Base-by-base conservation (phyloP, 2,329 filamentous ascomycete genomes). In the Trichoderma sp. region DNA sequence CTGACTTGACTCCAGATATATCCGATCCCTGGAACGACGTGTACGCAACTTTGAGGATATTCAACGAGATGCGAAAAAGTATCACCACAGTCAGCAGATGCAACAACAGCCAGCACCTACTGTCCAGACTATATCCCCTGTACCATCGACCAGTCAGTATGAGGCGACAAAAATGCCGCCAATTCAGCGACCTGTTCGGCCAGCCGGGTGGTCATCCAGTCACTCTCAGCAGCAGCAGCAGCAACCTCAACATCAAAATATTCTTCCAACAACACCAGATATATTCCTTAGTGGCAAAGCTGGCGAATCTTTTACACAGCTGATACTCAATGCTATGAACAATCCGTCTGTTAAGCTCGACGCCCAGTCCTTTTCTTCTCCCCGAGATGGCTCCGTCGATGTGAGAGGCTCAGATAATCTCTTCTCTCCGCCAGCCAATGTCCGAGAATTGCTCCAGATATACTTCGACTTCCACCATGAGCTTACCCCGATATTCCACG, bases 251-350 rank as follows among this genome's bases (percentile, higher is more conserved):
- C 66, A 71, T 60, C 67, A 71, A 16, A 63, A 50, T 21, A 24
- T 72, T 12, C 69, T 72, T 4, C 69, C 69, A 18, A 72, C 69
- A 21, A 64, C 69, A 24, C 69, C 69, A 1, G 69, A 72, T 24
- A 72, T 72, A n/a, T 72, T 72, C 8, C 69, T 72, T 59, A 72
- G 27, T 29, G 69, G 69, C 12, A 72, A 72, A 35, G 69, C 69
- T 50, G 69, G 69, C 16, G 69, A 72, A 9, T 63, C 69, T 21
- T 72, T 72, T 9, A 72, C 69, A 1, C 69, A 63, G 59, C 16
- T 72, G 5, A 72, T 72, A n/a, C 69, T 72, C 38, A 72, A 64
- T 27, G 69, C 69, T 24, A 64, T 72, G 69, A 72, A 72, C 31
- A 45, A 72, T 12, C 69, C 69, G 3, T 72, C 69, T 2, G 38